phyloP scores from a whole-genome alignment of 352 stramenopile species.

The Globisporangium camurandrum region DNA sequence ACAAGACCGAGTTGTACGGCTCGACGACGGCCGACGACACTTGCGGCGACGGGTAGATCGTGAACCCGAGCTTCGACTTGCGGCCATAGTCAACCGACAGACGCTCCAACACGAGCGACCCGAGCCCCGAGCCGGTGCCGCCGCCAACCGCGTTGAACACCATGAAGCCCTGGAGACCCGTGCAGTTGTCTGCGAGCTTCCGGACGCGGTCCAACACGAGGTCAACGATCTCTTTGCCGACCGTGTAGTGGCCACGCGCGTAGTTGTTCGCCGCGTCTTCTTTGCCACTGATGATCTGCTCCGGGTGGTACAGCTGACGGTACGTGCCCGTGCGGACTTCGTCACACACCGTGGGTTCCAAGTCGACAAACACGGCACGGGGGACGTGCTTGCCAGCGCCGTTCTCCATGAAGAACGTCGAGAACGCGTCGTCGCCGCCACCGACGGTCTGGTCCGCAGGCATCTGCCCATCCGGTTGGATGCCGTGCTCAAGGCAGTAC shows the following conservation, averaged over 20 bases:
- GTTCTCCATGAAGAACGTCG: conserved; percentile 94
- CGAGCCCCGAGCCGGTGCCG: conserved; percentile 96
- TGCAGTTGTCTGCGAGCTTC: conserved; percentile 97
- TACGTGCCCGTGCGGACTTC: conserved; percentile 94
- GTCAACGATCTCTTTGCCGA: conserved; percentile 96
- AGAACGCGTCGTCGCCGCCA: conserved; percentile 94
- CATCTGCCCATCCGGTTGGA: conserved; percentile 92
- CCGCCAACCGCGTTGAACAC: conserved; percentile 97
- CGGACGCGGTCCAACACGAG: conserved; percentile 95
- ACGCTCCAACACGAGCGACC: conserved; percentile 94
- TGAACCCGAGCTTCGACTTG: conserved; percentile 99
- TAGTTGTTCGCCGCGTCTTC: conserved; percentile 92
- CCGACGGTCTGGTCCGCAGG: conserved; percentile 89
- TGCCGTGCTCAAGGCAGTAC: conserved; percentile 81
- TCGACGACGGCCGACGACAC: conserved; percentile 96
- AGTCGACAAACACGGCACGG: conserved; percentile 94
- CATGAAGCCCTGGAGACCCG: conserved; percentile 96
- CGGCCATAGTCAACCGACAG: too few relatives aligned
- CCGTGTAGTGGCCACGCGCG: conserved; percentile 91
- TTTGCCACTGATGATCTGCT: conserved; percentile 98
- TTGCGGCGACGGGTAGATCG: conserved; percentile 95
- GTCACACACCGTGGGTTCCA: conserved; percentile 96
- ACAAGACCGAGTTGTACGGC: conserved; percentile 98
- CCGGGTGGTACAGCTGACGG: conserved; percentile 95
- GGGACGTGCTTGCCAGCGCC: conserved; percentile 96